phyloP scores from a whole-genome alignment of 129 eudicot species.

The carrot (Daucus carota) region DH1_v3.0 NC_030381.2:34282001-34282500 shows the following conservation, averaged over 20 bases:
- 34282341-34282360: background rate
- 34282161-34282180: background rate
- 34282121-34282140: background rate
- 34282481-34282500: background rate
- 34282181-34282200: background rate
- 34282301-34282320: background rate
- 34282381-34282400: background rate
- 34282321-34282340: background rate
- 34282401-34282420: background rate
- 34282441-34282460: background rate
- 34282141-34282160: background rate
- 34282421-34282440: background rate
- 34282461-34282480: background rate
- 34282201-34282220: too few species aligned
- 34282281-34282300: conserved; percentile 2
- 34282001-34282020: too few species aligned
- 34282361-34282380: background rate
- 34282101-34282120: too few species aligned
- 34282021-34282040: too few species aligned
- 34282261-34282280: background rate
- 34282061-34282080: too few species aligned
- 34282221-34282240: background rate
- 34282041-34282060: too few species aligned
- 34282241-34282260: background rate
- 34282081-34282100: too few species aligned